Base-by-base conservation (phyloP, 2,329 filamentous ascomycete genomes). In the Talaromyces sp. region DNA sequence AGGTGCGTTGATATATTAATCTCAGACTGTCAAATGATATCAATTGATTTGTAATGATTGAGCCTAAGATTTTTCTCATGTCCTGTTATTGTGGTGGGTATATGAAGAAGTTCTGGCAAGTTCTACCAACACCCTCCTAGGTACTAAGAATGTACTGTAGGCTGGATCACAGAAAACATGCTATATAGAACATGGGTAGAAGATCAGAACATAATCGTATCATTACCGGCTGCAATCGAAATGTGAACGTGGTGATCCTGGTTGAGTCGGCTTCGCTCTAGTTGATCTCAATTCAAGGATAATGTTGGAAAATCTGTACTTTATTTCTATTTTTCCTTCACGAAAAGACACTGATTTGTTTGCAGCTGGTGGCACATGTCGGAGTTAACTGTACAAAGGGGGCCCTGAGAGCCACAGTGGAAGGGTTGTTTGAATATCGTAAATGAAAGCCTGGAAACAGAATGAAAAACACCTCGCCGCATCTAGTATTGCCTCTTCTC, bases 401-500 rank as follows among this genome's bases (percentile, higher is more conserved):
- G 38, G 38, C 25, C 5, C 43, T 25, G 38, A 40, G 22, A 58
- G 61, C 19, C 61, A 63, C 51, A 25, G 61, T 38, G 43, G 29
- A 58, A 58, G 49, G 17, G 61, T 47, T 43, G 29, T 59, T 59
- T 34, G 60, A 51, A 60, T 59, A 40, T 63, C 64, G 58, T 61
- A 31, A 65, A 65, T 40, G 56, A 61, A 49, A 59, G 54, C 31
- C 19, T 65, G 64, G 27, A 58, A 58, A 58, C 45, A 43, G 40
- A 61, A 43, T 19, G 3, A 19, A 36, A 40, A 56, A 40, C 36
- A 62, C 22, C 29, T 38, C 53, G n/a, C 51, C 29, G 47, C 58
- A 36, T 67, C 64, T 78, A 79, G 68, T 69, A 77, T 47, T 78
- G 77, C 69, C 77, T 75, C 68, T 76, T 78, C 68, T 80, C 78